A percentile compares a stretch with the other conserved stretches of the same genome.
phyloP scores from a whole-genome alignment of 345 rosid genomes.

The Hypericum androsaemum region DNA sequence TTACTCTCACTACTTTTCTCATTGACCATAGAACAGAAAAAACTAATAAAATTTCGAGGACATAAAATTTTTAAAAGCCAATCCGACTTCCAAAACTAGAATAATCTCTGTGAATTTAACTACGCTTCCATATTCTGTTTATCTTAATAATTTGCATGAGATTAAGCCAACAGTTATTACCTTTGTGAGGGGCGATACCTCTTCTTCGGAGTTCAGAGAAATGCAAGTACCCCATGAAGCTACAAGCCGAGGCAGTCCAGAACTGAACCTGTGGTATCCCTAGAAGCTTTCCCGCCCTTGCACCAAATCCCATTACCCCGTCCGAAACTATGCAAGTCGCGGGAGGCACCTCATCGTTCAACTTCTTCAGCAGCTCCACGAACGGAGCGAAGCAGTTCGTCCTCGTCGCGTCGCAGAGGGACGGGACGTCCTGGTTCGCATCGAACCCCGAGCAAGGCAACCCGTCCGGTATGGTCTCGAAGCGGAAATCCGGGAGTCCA shows the following conservation, averaged over 20 bases:
- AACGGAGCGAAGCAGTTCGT: background rate
- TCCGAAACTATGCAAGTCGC: slow-evolving; percentile 27
- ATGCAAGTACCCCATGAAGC: slow-evolving; percentile 28
- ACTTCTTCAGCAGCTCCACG: background rate
- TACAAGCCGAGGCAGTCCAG: slow-evolving; percentile 28
- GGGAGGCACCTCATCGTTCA: slow-evolving; percentile 10
- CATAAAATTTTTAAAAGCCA: background rate
- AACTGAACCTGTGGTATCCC: slow-evolving; percentile 23
- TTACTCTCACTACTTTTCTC: no score
- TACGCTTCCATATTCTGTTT: no score
- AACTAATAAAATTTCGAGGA: no score
- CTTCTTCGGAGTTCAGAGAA: slow-evolving; percentile 15
- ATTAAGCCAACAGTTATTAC: slow-evolving; percentile 3
- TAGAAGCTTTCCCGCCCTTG: slow-evolving; percentile 17
- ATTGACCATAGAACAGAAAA: no score
- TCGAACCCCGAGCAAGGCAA: slow-evolving; percentile 19
- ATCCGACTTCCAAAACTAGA: background rate
- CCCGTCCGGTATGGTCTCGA: slow-evolving; percentile 27
- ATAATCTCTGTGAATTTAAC: no score
- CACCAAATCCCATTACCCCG: slow-evolving; percentile 15
- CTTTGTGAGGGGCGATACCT: slow-evolving; percentile 30
- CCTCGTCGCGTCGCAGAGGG: slow-evolving; percentile 1
- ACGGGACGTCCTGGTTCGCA: slow-evolving; percentile 10
- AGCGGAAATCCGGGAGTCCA: slow-evolving; percentile 11
- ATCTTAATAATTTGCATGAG: background rate